phyloP scores from a whole-genome alignment of 768 basidiomycete species.

The Pleurotus citrinopileatus region DNA sequence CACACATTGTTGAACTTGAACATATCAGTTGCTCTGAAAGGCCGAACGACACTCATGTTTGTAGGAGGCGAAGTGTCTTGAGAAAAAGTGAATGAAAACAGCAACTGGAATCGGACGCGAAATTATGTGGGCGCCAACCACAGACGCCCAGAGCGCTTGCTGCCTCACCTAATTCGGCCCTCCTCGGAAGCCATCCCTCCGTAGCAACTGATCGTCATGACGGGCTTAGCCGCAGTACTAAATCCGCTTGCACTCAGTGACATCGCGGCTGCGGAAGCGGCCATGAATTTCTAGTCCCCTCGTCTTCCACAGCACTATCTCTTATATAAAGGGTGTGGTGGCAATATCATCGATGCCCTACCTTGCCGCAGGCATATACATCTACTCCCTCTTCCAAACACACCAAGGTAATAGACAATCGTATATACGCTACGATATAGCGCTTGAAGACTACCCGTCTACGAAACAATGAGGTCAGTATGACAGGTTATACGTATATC shows the following conservation, averaged over 20 bases:
- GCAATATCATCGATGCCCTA: too few relatives aligned
- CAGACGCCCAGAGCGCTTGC: too few relatives aligned
- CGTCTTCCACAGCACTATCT: neutral
- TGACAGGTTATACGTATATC: neutral
- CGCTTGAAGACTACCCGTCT: neutral
- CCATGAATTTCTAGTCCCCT: neutral
- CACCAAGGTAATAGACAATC: neutral
- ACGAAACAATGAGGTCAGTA: slow-evolving; percentile 7
- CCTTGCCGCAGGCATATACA: too few relatives aligned
- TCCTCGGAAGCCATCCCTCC: too few relatives aligned
- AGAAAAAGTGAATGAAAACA: neutral
- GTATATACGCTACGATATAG: neutral
- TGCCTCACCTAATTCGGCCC: too few relatives aligned
- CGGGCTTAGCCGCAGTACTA: slow-evolving; percentile 8
- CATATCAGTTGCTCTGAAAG: slow-evolving; percentile 86
- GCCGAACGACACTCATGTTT: slow-evolving; percentile 82
- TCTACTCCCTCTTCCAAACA: too few relatives aligned
- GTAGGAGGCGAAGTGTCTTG: neutral
- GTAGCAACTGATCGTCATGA: slow-evolving; percentile 1
- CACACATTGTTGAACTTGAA: slow-evolving; percentile 93
- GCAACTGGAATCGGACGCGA: neutral
- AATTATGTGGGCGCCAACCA: too few relatives aligned
- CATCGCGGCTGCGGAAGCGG: slow-evolving; percentile 10
- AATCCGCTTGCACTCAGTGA: slow-evolving; percentile 4
- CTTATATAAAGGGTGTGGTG: neutral